These are phyloP conservation scores for Arxiozyma bovina DNA, from an alignment of 1,139 yeast species.

Conservation along the genomic window DNA sequence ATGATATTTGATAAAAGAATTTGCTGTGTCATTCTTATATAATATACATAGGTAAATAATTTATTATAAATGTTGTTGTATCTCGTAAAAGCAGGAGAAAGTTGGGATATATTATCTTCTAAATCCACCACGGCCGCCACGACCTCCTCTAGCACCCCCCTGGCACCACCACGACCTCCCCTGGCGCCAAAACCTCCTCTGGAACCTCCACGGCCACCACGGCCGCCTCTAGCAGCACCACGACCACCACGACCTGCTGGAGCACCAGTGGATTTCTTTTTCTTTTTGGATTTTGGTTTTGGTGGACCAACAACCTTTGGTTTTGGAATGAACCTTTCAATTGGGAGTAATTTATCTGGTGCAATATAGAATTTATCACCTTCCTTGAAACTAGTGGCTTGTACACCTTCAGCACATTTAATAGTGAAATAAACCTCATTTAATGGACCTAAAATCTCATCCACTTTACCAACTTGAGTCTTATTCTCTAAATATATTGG, in stretches of 20 bases:
- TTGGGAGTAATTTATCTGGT: conserved; percentile 87
- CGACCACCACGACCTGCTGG: conserved; percentile 42
- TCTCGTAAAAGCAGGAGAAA: neutral
- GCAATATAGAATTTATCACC: conserved; percentile 97
- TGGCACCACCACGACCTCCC: conserved; percentile 13
- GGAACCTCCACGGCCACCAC: conserved; percentile 39
- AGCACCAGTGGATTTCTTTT: conserved; percentile 38
- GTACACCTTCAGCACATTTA: conserved; percentile 93
- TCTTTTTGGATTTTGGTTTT: conserved; percentile 56
- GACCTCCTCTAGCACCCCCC: conserved; percentile 22
- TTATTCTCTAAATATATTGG: conserved; percentile 94
- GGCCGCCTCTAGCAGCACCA: conserved; percentile 42
- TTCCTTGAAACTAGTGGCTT: conserved; percentile 82
- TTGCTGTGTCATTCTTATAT: conserved; percentile 1
- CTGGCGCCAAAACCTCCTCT: conserved; percentile 22
- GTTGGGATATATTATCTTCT: conserved; percentile 4
- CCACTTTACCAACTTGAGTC: conserved; percentile 94
- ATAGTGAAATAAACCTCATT: conserved; percentile 95
- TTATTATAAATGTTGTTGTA: no score
- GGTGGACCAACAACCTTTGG: conserved; percentile 75
- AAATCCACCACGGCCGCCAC: conserved; percentile 22
- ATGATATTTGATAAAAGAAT: neutral
- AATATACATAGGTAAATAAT: conserved; percentile 6
- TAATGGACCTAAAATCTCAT: conserved; percentile 94
- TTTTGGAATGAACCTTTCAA: conserved; percentile 92